Evolutionary conservation across 2,329 filamentous ascomycete species (phyloP).

Genomic region (Parastagonospora nodorum): DNA sequence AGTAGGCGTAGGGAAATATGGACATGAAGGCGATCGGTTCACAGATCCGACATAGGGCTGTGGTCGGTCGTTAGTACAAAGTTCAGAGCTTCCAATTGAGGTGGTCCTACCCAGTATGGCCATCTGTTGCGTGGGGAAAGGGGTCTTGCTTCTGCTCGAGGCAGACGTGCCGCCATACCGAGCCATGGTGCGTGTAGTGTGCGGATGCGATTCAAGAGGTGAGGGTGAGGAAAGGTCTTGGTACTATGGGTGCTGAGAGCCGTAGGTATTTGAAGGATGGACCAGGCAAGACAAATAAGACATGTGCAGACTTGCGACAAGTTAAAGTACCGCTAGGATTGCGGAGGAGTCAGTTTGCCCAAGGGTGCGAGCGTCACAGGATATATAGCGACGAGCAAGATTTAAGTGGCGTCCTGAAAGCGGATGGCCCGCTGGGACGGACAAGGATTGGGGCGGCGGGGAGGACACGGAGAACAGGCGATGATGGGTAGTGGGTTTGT

Average conservation of each 20-base stretch:
- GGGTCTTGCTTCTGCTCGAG: constrained; percentile 40
- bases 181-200: constrained; percentile 30
- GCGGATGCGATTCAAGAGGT: not conserved
- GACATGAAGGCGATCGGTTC: constrained; percentile 99
- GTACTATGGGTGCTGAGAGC: not conserved
- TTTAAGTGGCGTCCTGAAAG: constrained; percentile 47
- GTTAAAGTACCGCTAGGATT: constrained; percentile 27
- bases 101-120: constrained; percentile 57
- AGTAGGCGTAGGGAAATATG: constrained; percentile 98
- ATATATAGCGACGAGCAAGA: constrained; percentile 47
- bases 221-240: not conserved
- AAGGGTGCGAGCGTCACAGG: constrained; percentile 42
- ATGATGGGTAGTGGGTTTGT: constrained; percentile 43
- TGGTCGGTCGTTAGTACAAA: constrained; percentile 4
- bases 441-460: constrained; percentile 46
- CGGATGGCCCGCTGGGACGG: constrained; percentile 39
- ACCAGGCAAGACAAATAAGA: constrained; percentile 27
- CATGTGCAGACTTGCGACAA: constrained; percentile 38
- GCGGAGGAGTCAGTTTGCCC: constrained; percentile 33
- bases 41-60: constrained; percentile 92
- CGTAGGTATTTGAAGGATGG: constrained; percentile 6
- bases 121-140: constrained; percentile 64
- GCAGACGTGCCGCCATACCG: constrained; percentile 33
- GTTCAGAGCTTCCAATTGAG: too few species aligned
- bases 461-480: constrained; percentile 46